Evolutionary conservation across 371 early-diverging fungal genomes (phyloP).

Genomic region (Mortierella sp.): DNA sequence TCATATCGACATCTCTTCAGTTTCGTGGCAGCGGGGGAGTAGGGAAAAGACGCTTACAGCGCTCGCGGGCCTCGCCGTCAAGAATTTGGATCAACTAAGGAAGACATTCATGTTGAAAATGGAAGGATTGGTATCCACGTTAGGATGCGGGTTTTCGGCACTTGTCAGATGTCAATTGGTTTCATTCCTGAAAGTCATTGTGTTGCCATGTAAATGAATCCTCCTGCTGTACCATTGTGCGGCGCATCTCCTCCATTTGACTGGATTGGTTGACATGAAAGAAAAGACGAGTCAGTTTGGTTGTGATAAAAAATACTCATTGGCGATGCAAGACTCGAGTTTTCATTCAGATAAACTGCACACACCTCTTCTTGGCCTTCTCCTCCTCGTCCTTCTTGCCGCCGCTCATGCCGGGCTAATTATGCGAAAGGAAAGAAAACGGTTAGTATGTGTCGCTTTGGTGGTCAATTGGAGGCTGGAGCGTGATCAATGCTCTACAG

Average conservation of each 20-base stretch:
- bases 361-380: slow-evolving; percentile 56
- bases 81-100: slow-evolving; percentile 84
- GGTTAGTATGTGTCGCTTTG: neutral
- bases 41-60: slow-evolving; percentile 67
- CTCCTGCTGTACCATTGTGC: slow-evolving; percentile 73
- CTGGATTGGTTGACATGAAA: slow-evolving; percentile 40
- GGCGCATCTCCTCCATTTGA: slow-evolving; percentile 89
- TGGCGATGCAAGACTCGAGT: neutral
- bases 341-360: neutral
- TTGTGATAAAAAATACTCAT: neutral
- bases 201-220: too few relatives aligned
- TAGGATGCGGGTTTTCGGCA: neutral
- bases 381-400: slow-evolving; percentile 51
- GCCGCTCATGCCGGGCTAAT: slow-evolving; percentile 33
- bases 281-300: neutral
- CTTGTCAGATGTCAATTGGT: neutral
- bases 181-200: neutral
- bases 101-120: neutral
- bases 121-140: neutral
- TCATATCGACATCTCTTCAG: neutral
- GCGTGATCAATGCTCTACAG: too few relatives aligned
- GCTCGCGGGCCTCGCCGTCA: slow-evolving; percentile 87
- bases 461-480: neutral
- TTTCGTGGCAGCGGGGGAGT: neutral
- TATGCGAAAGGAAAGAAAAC: neutral